Evolutionary conservation across 495 filamentous ascomycete genomes (phyloP), one percentile per base, ranked within the genome.

Genomic region (Penicillium psychrofluorescens): DNA sequence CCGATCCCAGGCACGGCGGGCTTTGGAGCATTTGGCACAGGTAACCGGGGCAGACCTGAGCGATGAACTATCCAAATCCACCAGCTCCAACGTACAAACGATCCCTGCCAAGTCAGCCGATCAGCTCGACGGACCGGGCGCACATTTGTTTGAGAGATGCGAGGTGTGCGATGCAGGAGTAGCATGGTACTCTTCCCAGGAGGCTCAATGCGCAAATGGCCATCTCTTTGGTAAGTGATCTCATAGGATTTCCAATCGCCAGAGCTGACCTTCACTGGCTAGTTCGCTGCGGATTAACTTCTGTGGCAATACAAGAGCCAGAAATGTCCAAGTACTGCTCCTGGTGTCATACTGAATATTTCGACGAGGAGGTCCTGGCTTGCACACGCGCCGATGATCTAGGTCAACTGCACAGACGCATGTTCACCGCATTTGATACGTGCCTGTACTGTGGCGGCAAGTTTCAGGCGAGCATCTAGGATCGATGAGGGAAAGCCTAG

Each of bases 371-470:
- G n/a, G 13, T 53, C 11, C 35, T 68, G 4, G 46, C 46, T 35
- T 29, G 37, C 22, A 9, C 42, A 7, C 43, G 46, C 9, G 54
- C 44, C 15, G 40, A 38, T n/a, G 54, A 52, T 4, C 35, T 62
- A 8, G 48, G 59, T 14, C 37, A 31, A 3, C 63, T 50, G 35
- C 55, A 45, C 11, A 40, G 49, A 12, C 22, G 2, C 22, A 49
- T 79, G 6, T 72, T 72, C 36, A 57, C 65, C 16, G 57, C 59
- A 0, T 79, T 76, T 32, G 75, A 80, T 58, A 66, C 63, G 5
- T 81, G 78, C 50, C 56, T 76, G 28, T 78, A 74, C 43, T 81
- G 78, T 45, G 58, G 62, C 8, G 71, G 70, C 14, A 80, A 79
- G 46, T 80, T 73, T 41, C 54, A 57, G 13, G 15, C 49, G 22